Evolutionary conservation across 2,329 filamentous ascomycete species (phyloP).

Genomic region (Thyridium curvatum): DNA sequence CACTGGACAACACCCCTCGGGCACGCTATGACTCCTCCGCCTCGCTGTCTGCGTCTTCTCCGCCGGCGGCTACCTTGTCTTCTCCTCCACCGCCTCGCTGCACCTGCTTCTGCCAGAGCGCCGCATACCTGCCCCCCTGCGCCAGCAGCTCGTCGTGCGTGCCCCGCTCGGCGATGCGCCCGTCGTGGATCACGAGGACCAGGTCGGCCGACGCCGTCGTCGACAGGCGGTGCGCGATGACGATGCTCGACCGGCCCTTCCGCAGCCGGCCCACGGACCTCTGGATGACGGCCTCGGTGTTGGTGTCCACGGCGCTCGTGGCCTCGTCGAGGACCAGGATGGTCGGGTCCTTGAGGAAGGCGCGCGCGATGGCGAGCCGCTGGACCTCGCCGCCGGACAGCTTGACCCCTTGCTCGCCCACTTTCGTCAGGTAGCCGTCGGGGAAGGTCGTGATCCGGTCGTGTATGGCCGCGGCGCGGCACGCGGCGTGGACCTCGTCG

Average conservation of each 20-base stretch:
- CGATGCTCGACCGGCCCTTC: constrained; percentile 26
- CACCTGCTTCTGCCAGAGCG: too few species aligned
- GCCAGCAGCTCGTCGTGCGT: constrained; percentile 63
- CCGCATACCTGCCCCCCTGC: neutral
- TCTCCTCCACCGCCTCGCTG: too few species aligned
- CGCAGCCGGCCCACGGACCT: neutral
- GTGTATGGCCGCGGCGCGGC: constrained; percentile 56
- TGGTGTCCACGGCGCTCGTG: constrained; percentile 6
- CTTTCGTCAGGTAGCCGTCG: constrained; percentile 38
- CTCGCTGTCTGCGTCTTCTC: too few species aligned
- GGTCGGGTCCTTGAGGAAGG: constrained; percentile 13
- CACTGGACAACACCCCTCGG: too few species aligned
- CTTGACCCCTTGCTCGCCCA: constrained; percentile 39
- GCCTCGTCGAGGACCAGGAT: constrained; percentile 10
- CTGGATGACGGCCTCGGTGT: constrained; percentile 9
- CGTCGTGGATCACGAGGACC: constrained; percentile 67
- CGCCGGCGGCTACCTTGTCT: too few species aligned
- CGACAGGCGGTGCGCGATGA: constrained; percentile 63
- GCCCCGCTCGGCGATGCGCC: constrained; percentile 62
- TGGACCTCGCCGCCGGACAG: constrained; percentile 46
- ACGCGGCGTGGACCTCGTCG: constrained; percentile 53
- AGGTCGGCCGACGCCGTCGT: constrained; percentile 69
- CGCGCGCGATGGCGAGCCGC: constrained; percentile 39
- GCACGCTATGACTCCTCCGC: too few species aligned
- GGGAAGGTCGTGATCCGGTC: constrained; percentile 56